Evolutionary conservation across 768 basidiomycete genomes (phyloP).

Genomic region (Amanita inopinata): DNA sequence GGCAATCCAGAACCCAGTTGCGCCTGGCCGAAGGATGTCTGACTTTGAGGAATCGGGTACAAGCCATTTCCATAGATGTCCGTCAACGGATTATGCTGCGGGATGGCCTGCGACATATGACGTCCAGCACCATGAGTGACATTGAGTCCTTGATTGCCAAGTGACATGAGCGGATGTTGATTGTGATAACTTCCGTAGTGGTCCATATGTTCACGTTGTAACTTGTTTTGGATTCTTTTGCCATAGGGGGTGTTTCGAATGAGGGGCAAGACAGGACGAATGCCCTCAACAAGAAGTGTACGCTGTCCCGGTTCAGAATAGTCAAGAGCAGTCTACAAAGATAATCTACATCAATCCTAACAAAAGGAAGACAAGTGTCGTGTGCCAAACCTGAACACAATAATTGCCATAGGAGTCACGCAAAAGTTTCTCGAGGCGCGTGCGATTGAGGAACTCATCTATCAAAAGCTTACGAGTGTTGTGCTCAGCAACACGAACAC

Average conservation of each 20-base stretch:
- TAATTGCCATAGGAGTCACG: constrained; percentile 97
- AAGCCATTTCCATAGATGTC: constrained; percentile 62
- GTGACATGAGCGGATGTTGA: constrained; percentile 49
- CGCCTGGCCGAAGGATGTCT: constrained; percentile 48
- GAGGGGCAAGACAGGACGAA: constrained; percentile 94
- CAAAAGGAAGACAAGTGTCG: not conserved
- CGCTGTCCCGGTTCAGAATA: constrained; percentile 95
- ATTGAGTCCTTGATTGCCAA: constrained; percentile 47
- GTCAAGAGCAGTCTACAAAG: constrained; percentile 82
- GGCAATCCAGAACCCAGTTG: constrained; percentile 50
- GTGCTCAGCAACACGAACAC: constrained; percentile 92
- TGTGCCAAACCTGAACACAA: constrained; percentile 66
- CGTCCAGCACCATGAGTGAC: constrained; percentile 36
- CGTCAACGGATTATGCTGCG: constrained; percentile 42
- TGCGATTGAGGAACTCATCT: constrained; percentile 89
- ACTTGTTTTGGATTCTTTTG: constrained; percentile 97
- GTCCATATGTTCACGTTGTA: constrained; percentile 89
- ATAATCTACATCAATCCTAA: not conserved
- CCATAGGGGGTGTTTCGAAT: constrained; percentile 99
- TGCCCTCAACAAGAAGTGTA: constrained; percentile 88
- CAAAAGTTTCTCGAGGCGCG: constrained; percentile 88
- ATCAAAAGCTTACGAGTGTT: constrained; percentile 90
- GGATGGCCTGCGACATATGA: constrained; percentile 45
- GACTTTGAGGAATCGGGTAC: constrained; percentile 46
- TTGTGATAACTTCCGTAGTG: constrained; percentile 50